These are phyloP conservation scores for Clavulina sp. DNA, from an alignment of 768 basidiomycete species.

Conservation along the genomic window DNA sequence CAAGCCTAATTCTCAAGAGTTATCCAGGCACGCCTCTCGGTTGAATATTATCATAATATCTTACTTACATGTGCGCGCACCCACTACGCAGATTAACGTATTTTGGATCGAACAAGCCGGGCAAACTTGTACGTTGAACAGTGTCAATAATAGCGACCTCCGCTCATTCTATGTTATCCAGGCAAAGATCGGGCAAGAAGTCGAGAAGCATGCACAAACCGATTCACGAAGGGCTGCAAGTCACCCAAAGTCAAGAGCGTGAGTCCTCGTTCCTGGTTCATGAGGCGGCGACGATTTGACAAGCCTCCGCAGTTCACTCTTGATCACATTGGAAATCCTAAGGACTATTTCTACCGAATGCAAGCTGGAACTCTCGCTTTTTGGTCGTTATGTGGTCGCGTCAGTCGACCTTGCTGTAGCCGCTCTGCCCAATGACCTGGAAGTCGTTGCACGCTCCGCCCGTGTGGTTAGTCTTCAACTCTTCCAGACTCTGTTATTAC, in stretches of 20 bases:
- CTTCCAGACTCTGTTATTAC: constrained; percentile 1
- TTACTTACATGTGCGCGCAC: neutral
- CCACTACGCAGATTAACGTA: constrained; percentile 29
- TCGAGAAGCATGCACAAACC: constrained; percentile 51
- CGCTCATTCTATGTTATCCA: constrained; percentile 8
- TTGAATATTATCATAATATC: constrained; percentile 18
- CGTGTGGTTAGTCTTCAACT: constrained; percentile 42
- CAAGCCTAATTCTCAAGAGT: constrained; percentile 66
- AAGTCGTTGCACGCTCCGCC: constrained; percentile 59
- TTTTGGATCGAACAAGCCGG: constrained; percentile 70
- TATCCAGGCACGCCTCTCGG: constrained; percentile 35
- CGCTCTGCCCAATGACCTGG: constrained; percentile 35
- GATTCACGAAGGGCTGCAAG: constrained; percentile 53
- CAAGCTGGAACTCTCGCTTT: constrained; percentile 58
- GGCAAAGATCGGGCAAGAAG: constrained; percentile 50
- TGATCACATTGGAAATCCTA: constrained; percentile 70
- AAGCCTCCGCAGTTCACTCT: constrained; percentile 35
- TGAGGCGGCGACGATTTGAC: neutral
- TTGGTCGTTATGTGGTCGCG: constrained; percentile 50
- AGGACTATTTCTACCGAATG: constrained; percentile 75
- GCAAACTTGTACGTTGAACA: constrained; percentile 31
- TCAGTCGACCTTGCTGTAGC: constrained; percentile 41
- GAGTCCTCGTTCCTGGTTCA: constrained; percentile 19
- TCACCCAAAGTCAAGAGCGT: constrained; percentile 68
- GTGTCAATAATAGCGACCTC: neutral